phyloP scores from a whole-genome alignment of 495 filamentous ascomycete genomes.

The Apiosordaria backusii region DNA sequence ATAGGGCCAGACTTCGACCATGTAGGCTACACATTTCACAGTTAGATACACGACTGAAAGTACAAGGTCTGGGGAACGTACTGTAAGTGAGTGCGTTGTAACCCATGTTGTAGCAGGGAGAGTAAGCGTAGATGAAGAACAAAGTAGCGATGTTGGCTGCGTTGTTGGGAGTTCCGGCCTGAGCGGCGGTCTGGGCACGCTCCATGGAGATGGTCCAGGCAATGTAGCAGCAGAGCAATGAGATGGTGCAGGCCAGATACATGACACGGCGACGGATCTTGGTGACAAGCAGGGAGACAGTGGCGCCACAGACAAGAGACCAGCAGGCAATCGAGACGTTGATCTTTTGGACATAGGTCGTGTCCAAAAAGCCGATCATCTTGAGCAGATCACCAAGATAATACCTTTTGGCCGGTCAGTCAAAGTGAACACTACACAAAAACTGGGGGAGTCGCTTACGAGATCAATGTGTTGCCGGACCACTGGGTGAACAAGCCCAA shows the following conservation, averaged over 20 bases:
- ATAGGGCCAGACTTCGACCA: slow-evolving; percentile 64
- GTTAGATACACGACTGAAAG: not conserved
- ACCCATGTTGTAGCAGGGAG: slow-evolving; percentile 62
- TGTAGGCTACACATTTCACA: slow-evolving; percentile 43
- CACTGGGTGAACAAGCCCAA: slow-evolving; percentile 63
- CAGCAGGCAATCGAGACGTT: slow-evolving; percentile 60
- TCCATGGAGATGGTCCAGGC: slow-evolving; percentile 58
- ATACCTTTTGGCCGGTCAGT: slow-evolving; percentile 27
- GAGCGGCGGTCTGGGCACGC: slow-evolving; percentile 42
- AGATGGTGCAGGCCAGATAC: slow-evolving; percentile 55
- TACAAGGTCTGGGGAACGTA: slow-evolving; percentile 26
- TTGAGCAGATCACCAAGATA: slow-evolving; percentile 52
- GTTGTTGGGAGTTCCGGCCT: slow-evolving; percentile 36
- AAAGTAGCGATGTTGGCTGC: slow-evolving; percentile 44
- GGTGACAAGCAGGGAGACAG: slow-evolving; percentile 51
- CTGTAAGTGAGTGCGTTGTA: slow-evolving; percentile 67
- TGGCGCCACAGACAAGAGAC: slow-evolving; percentile 50
- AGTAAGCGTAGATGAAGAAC: slow-evolving; percentile 63
- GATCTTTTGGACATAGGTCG: slow-evolving; percentile 50
- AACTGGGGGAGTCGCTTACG: slow-evolving; percentile 16
- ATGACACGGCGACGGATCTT: slow-evolving; percentile 54
- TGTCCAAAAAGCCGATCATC: slow-evolving; percentile 49
- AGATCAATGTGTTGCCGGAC: slow-evolving; percentile 62
- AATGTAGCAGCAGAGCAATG: slow-evolving; percentile 54
- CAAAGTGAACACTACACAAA: not conserved